These are phyloP conservation scores for Pelargonium cotyledonis DNA, from an alignment of 441 rosid species.

Conservation along the genomic window DNA sequence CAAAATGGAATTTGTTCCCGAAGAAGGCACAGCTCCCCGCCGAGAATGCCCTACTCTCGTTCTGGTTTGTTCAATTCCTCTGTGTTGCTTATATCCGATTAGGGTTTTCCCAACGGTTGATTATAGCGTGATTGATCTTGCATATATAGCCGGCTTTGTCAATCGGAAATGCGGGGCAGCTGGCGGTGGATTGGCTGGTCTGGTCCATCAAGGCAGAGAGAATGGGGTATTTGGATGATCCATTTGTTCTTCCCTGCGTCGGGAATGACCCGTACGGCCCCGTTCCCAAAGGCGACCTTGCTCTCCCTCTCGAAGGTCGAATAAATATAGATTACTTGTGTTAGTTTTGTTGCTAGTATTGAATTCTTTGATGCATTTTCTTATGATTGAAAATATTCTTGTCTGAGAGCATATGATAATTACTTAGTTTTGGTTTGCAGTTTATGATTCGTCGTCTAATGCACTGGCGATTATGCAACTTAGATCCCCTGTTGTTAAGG, in stretches of 20 bases:
- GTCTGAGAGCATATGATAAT: no score
- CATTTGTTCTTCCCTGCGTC: constrained; percentile 67
- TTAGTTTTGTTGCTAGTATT: no score
- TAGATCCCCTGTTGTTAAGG: no score
- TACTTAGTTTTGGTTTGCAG: no score
- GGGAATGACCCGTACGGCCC: constrained; percentile 82
- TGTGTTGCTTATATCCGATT: not conserved
- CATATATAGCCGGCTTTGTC: constrained; percentile 75
- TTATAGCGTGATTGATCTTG: not conserved
- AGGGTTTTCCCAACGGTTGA: not conserved
- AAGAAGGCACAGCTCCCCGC: constrained; percentile 41
- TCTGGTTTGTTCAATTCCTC: constrained; percentile 39
- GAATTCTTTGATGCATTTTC: no score
- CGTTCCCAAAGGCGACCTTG: constrained; percentile 61
- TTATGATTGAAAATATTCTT: no score
- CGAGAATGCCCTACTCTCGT: constrained; percentile 59
- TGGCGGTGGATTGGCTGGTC: constrained; percentile 74
- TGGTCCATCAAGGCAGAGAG: constrained; percentile 61
- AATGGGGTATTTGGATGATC: constrained; percentile 72
- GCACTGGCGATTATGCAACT: no score
- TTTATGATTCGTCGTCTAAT: no score
- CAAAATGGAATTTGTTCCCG: constrained; percentile 56
- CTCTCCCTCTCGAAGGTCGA: constrained; percentile 77
- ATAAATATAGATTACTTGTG: no score
- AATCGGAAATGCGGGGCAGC: constrained; percentile 87